Conservation (phyloP, 2,329 filamentous ascomycete species). For the Lasiodiplodia citricola region DNA sequence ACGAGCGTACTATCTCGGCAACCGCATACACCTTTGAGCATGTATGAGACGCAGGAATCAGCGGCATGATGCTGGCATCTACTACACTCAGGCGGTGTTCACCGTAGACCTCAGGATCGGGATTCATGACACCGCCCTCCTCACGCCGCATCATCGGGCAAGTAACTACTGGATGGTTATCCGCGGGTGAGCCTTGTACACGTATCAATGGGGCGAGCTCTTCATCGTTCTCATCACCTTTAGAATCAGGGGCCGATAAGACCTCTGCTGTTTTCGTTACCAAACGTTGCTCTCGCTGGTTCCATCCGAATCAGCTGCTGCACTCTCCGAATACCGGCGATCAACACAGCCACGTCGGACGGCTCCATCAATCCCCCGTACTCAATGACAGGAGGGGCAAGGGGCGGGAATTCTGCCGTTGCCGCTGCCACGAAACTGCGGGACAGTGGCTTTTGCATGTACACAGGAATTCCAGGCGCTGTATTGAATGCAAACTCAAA, state of each 20-base stretch:
- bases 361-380: neutral
- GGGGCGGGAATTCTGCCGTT: too few species aligned
- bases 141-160: neutral
- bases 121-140: neutral
- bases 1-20: neutral
- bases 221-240: neutral
- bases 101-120: neutral
- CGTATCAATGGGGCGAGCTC: neutral
- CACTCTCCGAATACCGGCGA: neutral
- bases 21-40: neutral
- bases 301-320: neutral
- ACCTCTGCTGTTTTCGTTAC: neutral
- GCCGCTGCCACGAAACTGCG: too few species aligned
- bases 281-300: neutral
- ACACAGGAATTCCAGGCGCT: too few species aligned
- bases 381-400: neutral
- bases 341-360: neutral
- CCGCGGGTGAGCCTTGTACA: neutral
- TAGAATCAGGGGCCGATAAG: neutral
- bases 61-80: neutral
- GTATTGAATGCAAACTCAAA: too few species aligned
- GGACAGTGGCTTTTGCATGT: too few species aligned
- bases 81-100: neutral
- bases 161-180: neutral
- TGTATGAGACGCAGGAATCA: neutral